These are phyloP conservation scores for Elsinoe ampelina DNA, from an alignment of 2,329 filamentous ascomycete genomes.

Conservation along the genomic window DNA sequence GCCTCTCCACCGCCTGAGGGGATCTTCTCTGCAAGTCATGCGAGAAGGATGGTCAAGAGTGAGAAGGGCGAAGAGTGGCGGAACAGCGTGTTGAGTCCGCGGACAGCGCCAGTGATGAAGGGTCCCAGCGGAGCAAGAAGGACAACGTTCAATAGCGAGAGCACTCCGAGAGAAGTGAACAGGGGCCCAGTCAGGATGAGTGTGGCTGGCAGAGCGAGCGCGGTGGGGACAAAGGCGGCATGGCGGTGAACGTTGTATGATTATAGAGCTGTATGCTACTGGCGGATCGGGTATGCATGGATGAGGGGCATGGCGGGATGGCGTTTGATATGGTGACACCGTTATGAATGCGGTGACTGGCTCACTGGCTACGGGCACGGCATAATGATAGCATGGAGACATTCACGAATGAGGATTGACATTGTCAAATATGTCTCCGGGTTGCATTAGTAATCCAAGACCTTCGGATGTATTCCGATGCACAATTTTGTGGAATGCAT, in stretches of 20 bases:
- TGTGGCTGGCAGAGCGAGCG: conserved; percentile 13
- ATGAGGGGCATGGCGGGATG: neutral
- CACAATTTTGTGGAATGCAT: neutral
- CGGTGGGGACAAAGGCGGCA: conserved; percentile 14
- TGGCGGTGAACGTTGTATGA: conserved; percentile 16
- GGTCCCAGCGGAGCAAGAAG: conserved; percentile 33
- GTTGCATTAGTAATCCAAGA: conserved; percentile 1
- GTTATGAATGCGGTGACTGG: conserved; percentile 5
- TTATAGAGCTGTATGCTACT: conserved; percentile 3
- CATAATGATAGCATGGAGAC: neutral
- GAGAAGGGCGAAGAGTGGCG: conserved; percentile 46
- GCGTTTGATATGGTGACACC: neutral
- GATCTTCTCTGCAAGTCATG: conserved; percentile 56
- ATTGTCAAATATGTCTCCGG: neutral
- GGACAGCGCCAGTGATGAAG: conserved; percentile 50
- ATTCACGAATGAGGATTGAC: neutral
- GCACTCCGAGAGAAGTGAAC: conserved; percentile 13
- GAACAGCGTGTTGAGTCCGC: conserved; percentile 51
- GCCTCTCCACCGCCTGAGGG: conserved; percentile 45
- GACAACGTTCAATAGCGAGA: conserved; percentile 18
- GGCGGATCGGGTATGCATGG: neutral
- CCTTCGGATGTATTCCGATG: neutral
- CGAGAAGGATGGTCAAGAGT: conserved; percentile 56
- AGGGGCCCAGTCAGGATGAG: conserved; percentile 15
- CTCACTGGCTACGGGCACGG: neutral